Percentiles rank a stretch among this genome's conserved stretches.
Conservation (phyloP, 2,329 filamentous ascomycete species). For the Aureobasidium sp. region DNA sequence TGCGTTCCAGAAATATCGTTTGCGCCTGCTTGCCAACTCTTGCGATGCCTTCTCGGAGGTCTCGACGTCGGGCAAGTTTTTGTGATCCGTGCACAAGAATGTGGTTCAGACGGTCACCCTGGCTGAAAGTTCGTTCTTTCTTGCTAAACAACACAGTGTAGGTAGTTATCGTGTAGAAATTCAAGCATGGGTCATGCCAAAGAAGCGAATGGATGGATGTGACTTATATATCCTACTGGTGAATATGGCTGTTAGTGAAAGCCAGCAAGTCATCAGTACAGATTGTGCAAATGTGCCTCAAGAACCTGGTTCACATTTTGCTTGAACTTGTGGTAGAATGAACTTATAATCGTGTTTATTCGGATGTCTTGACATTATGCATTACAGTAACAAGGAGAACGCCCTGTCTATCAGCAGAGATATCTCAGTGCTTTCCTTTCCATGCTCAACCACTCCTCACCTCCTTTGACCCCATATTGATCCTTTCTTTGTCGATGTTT, state of each 20-base stretch:
- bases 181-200: too few relatives aligned
- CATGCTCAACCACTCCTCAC: neutral
- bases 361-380: slow-evolving; percentile 9
- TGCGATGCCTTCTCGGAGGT: neutral
- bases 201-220: too few relatives aligned
- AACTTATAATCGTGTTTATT: neutral
- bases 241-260: neutral
- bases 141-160: neutral
- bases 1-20: neutral
- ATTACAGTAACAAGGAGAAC: neutral
- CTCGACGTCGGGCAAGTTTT: neutral
- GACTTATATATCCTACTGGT: too few relatives aligned
- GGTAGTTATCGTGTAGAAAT: too few relatives aligned
- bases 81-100: neutral
- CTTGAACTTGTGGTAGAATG: neutral
- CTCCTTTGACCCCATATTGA: neutral
- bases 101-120: neutral
- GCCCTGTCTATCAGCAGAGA: neutral
- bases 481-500: neutral
- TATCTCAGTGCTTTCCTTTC: neutral
- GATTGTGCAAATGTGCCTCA: too few relatives aligned
- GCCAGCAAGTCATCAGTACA: neutral
- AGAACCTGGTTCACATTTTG: too few relatives aligned
- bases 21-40: neutral
- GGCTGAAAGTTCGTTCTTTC: neutral